phyloP scores from a whole-genome alignment of 129 eudicot genomes.

The Artemisia annua region DNA sequence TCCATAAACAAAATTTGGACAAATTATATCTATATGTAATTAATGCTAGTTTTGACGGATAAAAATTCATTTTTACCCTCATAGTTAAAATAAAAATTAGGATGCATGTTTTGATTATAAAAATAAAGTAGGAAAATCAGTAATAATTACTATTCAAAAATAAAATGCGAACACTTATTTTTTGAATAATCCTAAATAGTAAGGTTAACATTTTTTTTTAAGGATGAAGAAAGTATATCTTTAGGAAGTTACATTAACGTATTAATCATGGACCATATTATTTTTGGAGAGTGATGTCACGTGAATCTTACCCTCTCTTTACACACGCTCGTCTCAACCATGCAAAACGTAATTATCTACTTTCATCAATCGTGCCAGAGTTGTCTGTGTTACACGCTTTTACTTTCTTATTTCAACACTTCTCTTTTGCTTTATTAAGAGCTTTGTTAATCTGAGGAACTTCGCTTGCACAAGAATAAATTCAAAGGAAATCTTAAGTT shows the following conservation, averaged over 20 bases:
- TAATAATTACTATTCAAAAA: no score
- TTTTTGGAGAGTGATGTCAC: conserved; percentile 40
- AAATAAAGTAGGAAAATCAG: no score
- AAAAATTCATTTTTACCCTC: no score
- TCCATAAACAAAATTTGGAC: no score
- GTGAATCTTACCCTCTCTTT: conserved; percentile 45
- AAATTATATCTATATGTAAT: no score
- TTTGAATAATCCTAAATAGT: no score
- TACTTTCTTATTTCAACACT: conserved; percentile 5
- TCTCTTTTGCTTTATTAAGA: conserved; percentile 1
- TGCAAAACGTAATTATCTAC: conserved; percentile 25
- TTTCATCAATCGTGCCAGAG: conserved; percentile 31
- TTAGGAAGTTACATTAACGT: background rate
- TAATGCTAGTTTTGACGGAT: no score
- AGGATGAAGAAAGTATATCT: no score
- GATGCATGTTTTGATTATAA: no score
- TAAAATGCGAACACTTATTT: no score
- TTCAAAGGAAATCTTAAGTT: background rate
- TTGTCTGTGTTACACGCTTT: conserved; percentile 30
- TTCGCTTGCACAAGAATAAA: background rate
- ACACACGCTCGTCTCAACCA: conserved; percentile 44
- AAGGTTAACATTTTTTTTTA: no score
- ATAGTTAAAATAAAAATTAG: no score
- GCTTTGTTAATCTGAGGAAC: conserved; percentile 10
- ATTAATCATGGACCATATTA: conserved; percentile 6